Percentiles rank a stretch among this genome's conserved stretches.
These are phyloP conservation scores for Guyanaporus albipodus DNA, from an alignment of 768 basidiomycete species.

Conservation along the genomic window DNA sequence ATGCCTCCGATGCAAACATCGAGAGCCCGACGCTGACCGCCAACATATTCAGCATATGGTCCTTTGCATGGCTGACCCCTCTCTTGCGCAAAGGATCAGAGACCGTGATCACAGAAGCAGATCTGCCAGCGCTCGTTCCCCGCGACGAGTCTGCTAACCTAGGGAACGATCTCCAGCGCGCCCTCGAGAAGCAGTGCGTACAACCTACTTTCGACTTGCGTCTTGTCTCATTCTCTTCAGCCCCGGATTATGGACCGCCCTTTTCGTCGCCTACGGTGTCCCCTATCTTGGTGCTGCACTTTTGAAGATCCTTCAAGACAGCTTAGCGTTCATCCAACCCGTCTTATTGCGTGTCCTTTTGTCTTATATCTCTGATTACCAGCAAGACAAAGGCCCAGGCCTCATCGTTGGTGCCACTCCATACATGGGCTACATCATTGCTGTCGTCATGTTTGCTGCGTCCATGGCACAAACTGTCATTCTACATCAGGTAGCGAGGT, in stretches of 20 bases:
- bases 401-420: constrained; percentile 31
- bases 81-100: constrained; percentile 67
- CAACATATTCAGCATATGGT: constrained; percentile 79
- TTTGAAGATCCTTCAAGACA: constrained; percentile 79
- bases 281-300: constrained; percentile 60
- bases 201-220: background rate
- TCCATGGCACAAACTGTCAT: constrained; percentile 76
- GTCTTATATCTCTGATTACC: constrained; percentile 78
- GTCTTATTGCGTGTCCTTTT: constrained; percentile 79
- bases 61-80: constrained; percentile 83
- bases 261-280: constrained; percentile 74
- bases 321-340: constrained; percentile 80
- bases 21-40: constrained; percentile 75
- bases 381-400: constrained; percentile 38
- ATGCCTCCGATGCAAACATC: constrained; percentile 36
- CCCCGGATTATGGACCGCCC: constrained; percentile 64
- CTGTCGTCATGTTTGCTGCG: constrained; percentile 73
- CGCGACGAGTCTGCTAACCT: constrained; percentile 69
- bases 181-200: constrained; percentile 63
- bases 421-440: constrained; percentile 73
- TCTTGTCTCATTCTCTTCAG: constrained; percentile 31
- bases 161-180: constrained; percentile 52
- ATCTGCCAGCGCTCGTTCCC: constrained; percentile 71
- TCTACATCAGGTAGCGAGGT: constrained; percentile 63
- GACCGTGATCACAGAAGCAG: constrained; percentile 75